Percentiles rank a stretch among this genome's conserved stretches.
Evolutionary conservation across 1,284 basidiomycete species (phyloP).

Genomic region (Megacollybia platyphylla): DNA sequence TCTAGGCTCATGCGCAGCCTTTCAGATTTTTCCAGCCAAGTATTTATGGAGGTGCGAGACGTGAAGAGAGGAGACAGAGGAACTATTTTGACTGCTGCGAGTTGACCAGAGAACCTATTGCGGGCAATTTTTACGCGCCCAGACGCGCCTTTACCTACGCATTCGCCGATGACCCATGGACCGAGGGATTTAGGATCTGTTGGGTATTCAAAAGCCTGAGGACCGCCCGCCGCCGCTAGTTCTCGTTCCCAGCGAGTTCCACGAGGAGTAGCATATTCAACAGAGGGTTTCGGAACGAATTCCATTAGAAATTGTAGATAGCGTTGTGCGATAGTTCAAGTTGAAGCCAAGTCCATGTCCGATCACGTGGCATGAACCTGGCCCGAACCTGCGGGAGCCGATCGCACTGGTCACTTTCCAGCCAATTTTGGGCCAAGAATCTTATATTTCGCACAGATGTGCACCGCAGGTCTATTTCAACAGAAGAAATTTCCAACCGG

Average conservation of each 20-base stretch:
- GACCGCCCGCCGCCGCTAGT: slow-evolving; percentile 57
- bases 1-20: slow-evolving; percentile 91
- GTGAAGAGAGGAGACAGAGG: slow-evolving; percentile 77
- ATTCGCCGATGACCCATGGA: slow-evolving; percentile 84
- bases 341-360: no score
- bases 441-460: background rate
- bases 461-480: background rate
- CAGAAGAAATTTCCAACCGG: background rate
- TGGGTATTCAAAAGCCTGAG: slow-evolving; percentile 57
- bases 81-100: slow-evolving; percentile 97
- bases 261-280: slow-evolving; percentile 51
- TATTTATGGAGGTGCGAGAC: slow-evolving; percentile 64
- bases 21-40: slow-evolving; percentile 68
- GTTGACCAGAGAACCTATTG: slow-evolving; percentile 80
- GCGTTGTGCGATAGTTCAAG: background rate
- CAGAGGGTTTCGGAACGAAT: slow-evolving; percentile 31
- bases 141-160: slow-evolving; percentile 89
- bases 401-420: no score
- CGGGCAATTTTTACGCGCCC: slow-evolving; percentile 94
- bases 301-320: slow-evolving; percentile 14
- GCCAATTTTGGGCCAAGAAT: background rate
- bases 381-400: no score
- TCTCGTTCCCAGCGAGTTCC: slow-evolving; percentile 79
- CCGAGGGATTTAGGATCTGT: slow-evolving; percentile 66
- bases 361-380: no score